Conservation (phyloP, 2,329 filamentous ascomycete species). For the Fusarium sp. region DNA sequence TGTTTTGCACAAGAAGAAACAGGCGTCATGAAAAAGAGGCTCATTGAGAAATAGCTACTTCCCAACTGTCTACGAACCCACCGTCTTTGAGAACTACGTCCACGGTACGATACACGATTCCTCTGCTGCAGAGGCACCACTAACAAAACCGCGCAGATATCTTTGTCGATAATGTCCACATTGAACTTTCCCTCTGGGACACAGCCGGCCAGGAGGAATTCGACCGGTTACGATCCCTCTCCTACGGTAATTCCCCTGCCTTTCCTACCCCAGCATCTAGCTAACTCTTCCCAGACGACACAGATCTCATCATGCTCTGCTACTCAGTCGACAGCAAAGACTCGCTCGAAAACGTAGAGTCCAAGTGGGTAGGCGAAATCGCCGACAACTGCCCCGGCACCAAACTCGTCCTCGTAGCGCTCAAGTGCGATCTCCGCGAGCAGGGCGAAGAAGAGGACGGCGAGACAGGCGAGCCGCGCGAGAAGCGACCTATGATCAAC, state of each 20-base stretch:
- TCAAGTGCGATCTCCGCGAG: constrained; percentile 97
- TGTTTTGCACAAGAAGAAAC: constrained; percentile 51
- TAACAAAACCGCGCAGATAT: constrained; percentile 76
- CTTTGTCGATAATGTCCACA: constrained; percentile 97
- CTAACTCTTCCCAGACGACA: constrained; percentile 73
- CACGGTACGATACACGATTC: constrained; percentile 75
- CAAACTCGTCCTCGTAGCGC: constrained; percentile 92
- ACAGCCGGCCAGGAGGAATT: constrained; percentile 99
- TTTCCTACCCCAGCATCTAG: too few relatives aligned
- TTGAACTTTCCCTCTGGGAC: constrained; percentile 98
- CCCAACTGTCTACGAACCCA: constrained; percentile 97
- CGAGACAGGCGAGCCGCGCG: constrained; percentile 58
- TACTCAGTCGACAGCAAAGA: constrained; percentile 97
- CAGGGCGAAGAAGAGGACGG: constrained; percentile 80
- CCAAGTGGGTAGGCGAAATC: constrained; percentile 98
- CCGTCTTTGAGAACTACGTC: constrained; percentile 99
- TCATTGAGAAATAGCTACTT: constrained; percentile 78
- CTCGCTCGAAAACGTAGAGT: constrained; percentile 97
- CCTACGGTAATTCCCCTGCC: constrained; percentile 76
- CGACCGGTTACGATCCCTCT: constrained; percentile 93
- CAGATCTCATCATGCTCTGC: constrained; percentile 98
- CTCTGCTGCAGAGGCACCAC: not conserved
- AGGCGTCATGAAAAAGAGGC: constrained; percentile 10
- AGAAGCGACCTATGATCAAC: constrained; percentile 83
- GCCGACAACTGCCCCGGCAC: constrained; percentile 97